phyloP scores from a whole-genome alignment of 495 filamentous ascomycete genomes.

The Lophium mytilinum region DNA sequence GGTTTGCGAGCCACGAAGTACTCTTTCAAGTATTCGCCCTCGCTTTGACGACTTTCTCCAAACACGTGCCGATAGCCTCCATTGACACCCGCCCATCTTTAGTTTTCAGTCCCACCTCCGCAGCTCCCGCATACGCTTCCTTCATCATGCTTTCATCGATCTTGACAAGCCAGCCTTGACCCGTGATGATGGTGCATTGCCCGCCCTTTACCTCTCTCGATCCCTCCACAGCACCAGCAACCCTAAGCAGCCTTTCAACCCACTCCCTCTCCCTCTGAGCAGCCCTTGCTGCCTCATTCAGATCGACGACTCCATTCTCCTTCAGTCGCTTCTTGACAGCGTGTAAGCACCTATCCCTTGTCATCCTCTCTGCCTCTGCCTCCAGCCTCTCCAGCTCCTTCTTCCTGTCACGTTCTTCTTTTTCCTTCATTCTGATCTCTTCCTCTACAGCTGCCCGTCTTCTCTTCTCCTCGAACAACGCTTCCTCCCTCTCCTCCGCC shows the following conservation, averaged over 20 bases:
- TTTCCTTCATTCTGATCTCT: constrained; percentile 31
- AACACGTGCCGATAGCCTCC: constrained; percentile 15
- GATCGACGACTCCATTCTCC: constrained; percentile 24
- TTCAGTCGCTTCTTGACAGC: constrained; percentile 25
- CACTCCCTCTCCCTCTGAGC: constrained; percentile 26
- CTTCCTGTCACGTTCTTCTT: constrained; percentile 28
- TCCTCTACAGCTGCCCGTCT: constrained; percentile 34
- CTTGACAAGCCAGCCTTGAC: constrained; percentile 27
- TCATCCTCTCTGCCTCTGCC: constrained; percentile 27
- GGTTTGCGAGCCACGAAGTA: background rate
- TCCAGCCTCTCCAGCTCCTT: constrained; percentile 26
- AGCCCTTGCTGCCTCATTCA: constrained; percentile 20
- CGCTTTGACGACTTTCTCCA: constrained; percentile 17
- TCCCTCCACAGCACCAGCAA: constrained; percentile 20
- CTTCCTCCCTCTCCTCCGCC: constrained; percentile 34
- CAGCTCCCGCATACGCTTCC: constrained; percentile 22
- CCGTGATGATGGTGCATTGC: constrained; percentile 27
- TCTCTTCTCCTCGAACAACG: constrained; percentile 32
- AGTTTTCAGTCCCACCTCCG: constrained; percentile 11
- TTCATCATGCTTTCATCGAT: constrained; percentile 25
- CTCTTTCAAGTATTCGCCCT: constrained; percentile 8
- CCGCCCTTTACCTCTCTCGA: constrained; percentile 6
- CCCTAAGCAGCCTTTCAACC: constrained; percentile 29
- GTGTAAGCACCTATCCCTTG: constrained; percentile 31
- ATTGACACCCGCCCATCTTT: constrained; percentile 16